Evolutionary conservation across 2,329 filamentous ascomycete species (phyloP).

Genomic region (Cryphonectria radicalis): DNA sequence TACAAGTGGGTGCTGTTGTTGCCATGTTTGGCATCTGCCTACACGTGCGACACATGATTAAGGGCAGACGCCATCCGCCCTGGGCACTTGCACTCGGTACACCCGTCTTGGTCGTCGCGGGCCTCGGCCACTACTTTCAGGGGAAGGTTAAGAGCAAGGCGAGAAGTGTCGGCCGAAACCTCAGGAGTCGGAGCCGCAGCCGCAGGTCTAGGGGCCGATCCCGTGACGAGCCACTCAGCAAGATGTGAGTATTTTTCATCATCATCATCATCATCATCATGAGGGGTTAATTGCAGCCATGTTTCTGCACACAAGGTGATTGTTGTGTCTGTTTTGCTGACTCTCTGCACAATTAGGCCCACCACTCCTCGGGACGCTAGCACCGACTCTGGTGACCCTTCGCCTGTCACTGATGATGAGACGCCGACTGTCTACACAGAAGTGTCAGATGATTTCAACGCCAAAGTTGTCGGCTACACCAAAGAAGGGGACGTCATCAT

Average conservation of each 20-base stretch:
- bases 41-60: slow-evolving; percentile 54
- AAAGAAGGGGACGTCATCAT: slow-evolving; percentile 29
- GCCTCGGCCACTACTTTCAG: slow-evolving; percentile 54
- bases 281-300: background rate
- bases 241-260: slow-evolving; percentile 18
- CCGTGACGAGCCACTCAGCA: slow-evolving; percentile 21
- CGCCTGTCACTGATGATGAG: slow-evolving; percentile 9
- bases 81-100: slow-evolving; percentile 65
- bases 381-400: slow-evolving; percentile 14
- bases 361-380: slow-evolving; percentile 22
- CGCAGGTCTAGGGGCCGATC: slow-evolving; percentile 19
- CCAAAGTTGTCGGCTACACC: slow-evolving; percentile 28
- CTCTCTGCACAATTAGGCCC: slow-evolving; percentile 6
- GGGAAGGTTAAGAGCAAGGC: slow-evolving; percentile 41
- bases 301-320: background rate
- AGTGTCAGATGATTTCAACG: slow-evolving; percentile 23
- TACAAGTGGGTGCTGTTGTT: slow-evolving; percentile 61
- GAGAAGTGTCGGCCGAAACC: slow-evolving; percentile 37
- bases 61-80: slow-evolving; percentile 56
- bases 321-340: background rate
- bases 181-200: slow-evolving; percentile 34
- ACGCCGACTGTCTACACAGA: slow-evolving; percentile 4
- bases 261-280: background rate
- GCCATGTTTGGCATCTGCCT: slow-evolving; percentile 62
- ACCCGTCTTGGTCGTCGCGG: slow-evolving; percentile 62